Evolutionary conservation across 176 grass and related monocot species (phyloP), one percentile per base, ranked within the genome.

Genomic region (Alopecurus myosuroides): DNA sequence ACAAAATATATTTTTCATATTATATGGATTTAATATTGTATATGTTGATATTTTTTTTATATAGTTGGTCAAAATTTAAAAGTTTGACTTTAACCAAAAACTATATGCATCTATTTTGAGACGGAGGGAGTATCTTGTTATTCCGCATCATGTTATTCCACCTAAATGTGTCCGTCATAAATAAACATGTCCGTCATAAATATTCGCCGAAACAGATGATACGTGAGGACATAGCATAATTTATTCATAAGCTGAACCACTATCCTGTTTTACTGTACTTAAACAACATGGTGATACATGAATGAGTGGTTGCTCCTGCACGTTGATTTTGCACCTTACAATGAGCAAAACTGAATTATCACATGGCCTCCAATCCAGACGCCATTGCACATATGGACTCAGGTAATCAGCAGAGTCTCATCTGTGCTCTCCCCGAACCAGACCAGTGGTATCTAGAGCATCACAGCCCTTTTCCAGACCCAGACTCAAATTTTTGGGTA

Each of bases 321-420:
- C 65, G 58, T 74, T 79, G 78, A 83, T 73, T 60, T 76, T 74
- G 65, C 65, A 37, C 7, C 56, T 31, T 61, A 46, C 55, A 73
- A 31, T 60, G 23, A 87, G 75, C 37, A 76, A 84, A 80, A 84
- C 74, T 60, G 58, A 90, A 75, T 78, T 35, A 55, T 39, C 77
- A 68, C 20, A 50, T n/a, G 44, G n/a, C 13, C 17, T 76, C 79
- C 49, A 87, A 33, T 28, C 39, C 3, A 60, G 81, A 20, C 61
- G 62, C 18, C 35, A 30, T 80, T 62, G 13, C 76, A 53, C 86
- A 79, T 72, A 88, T 85, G 87, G 86, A 92, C 90, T 92, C 86
- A 78, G 29, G 35, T 91, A 85, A 1, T 70, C 65, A 86, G 77
- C 88, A 88, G 85, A 88, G 87, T 77, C 92, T 56, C 92, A 86